Conservation (phyloP, 192 early-diverging fungal genomes). For the Podila horticola region DNA sequence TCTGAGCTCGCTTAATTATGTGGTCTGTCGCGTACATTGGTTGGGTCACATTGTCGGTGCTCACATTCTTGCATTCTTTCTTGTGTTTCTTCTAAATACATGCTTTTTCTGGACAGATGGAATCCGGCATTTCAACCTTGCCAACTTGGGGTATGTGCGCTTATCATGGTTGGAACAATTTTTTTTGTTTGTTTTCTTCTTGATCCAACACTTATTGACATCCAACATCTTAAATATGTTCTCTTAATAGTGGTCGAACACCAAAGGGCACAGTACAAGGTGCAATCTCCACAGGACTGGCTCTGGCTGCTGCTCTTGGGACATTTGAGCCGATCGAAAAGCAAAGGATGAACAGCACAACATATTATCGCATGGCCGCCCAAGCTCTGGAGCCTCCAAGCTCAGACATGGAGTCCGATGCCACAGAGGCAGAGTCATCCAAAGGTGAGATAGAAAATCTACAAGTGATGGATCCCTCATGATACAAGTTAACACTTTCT, state of each 20-base stretch:
- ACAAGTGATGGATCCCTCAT: not conserved
- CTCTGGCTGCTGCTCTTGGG: conserved; percentile 25
- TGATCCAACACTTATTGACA: not conserved
- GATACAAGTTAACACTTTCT: no score
- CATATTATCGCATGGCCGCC: conserved; percentile 43
- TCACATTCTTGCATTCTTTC: not conserved
- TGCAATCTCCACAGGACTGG: conserved; percentile 42
- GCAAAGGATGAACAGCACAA: conserved; percentile 33
- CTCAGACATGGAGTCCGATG: conserved; percentile 7
- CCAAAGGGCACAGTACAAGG: conserved; percentile 48
- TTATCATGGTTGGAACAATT: not conserved
- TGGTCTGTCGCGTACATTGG: not conserved
- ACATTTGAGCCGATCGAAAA: conserved; percentile 50
- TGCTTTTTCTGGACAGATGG: conserved; percentile 23
- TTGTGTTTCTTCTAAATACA: no score
- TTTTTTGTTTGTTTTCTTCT: not conserved
- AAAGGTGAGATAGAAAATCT: not conserved
- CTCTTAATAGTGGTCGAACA: conserved; percentile 32
- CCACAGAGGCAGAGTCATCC: not conserved
- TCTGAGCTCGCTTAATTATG: not conserved
- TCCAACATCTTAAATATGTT: not conserved
- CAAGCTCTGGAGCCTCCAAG: conserved; percentile 25
- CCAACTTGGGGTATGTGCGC: conserved; percentile 38
- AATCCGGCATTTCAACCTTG: conserved; percentile 43
- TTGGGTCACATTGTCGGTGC: not conserved